Conservation (phyloP, 108 stramenopile genomes). For the Pseudonitzschia delicatissima region DNA sequence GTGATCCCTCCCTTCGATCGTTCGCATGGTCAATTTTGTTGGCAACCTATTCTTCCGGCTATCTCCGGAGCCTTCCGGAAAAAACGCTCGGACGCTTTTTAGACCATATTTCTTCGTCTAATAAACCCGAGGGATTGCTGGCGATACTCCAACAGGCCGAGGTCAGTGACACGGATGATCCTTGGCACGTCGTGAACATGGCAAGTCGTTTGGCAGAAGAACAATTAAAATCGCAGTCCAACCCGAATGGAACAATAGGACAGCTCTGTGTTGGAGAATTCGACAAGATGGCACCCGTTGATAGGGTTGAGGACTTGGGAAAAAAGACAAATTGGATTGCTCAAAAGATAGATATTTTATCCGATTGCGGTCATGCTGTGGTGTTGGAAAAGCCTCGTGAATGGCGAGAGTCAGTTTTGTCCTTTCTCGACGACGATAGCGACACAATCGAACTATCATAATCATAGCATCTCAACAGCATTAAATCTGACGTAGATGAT, state of each 20-base stretch:
- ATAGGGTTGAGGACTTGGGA: constrained; percentile 13
- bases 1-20: constrained; percentile 33
- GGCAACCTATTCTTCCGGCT: constrained; percentile 52
- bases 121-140: constrained; percentile 35
- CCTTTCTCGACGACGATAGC: constrained; percentile 23
- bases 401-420: constrained; percentile 48
- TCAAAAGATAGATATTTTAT: constrained; percentile 18
- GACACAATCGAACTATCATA: too few species aligned
- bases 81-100: constrained; percentile 14
- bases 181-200: constrained; percentile 48
- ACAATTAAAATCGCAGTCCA: background rate
- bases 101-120: constrained; percentile 29
- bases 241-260: too few species aligned
- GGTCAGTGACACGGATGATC: constrained; percentile 22
- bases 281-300: constrained; percentile 50
- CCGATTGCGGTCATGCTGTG: constrained; percentile 54
- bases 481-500: too few species aligned
- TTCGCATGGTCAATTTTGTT: constrained; percentile 65
- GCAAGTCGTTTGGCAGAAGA: constrained; percentile 35
- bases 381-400: constrained; percentile 42
- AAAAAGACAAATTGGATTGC: constrained; percentile 14
- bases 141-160: constrained; percentile 55
- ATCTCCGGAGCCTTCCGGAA: constrained; percentile 32
- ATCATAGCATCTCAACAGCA: too few species aligned
- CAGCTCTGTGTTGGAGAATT: constrained; percentile 46